phyloP scores from a whole-genome alignment of 805 yeast genomes.

The Komagataella pseudopastoris region DNA sequence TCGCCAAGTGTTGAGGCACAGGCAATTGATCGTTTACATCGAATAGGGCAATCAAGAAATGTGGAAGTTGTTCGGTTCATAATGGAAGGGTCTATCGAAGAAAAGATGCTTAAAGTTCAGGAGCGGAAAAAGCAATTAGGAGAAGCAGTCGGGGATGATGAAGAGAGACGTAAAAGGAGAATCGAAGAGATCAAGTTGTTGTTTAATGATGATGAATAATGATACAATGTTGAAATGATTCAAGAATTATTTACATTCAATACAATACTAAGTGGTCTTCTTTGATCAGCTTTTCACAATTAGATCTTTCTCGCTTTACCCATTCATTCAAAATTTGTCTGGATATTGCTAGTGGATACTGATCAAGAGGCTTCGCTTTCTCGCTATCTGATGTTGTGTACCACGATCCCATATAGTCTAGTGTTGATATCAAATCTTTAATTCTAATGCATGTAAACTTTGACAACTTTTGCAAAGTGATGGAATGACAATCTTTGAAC shows the following conservation, averaged over 20 bases:
- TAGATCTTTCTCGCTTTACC: conserved; percentile 12
- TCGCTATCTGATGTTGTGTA: conserved; percentile 11
- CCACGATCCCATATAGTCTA: conserved; percentile 40
- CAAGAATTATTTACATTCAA: conserved; percentile 6
- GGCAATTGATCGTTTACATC: conserved; percentile 81
- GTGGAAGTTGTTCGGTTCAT: conserved; percentile 75
- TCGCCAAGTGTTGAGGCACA: conserved; percentile 84
- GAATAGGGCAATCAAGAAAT: conserved; percentile 70
- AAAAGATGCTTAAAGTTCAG: conserved; percentile 77
- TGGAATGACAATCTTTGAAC: conserved; percentile 12
- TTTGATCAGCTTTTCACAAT: conserved; percentile 8
- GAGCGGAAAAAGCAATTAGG: conserved; percentile 72
- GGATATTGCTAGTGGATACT: conserved; percentile 7
- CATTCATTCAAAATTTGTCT: conserved; percentile 10
- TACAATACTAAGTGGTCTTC: conserved; percentile 13
- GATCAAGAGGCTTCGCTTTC: conserved; percentile 14
- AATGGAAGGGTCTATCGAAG: conserved; percentile 74
- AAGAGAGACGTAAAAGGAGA: conserved; percentile 54
- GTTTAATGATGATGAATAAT: conserved; percentile 26
- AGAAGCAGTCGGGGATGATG: conserved; percentile 69
- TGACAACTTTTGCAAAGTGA: conserved; percentile 37
- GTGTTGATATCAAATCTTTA: conserved; percentile 45
- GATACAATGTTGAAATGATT: conserved; percentile 4
- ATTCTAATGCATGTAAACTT: conserved; percentile 47
- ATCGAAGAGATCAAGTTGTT: conserved; percentile 62